Evolutionary conservation across 2,329 filamentous ascomycete species (phyloP), one percentile per base, ranked within the genome.

Genomic region (Ceratocystis diversiconidia): DNA sequence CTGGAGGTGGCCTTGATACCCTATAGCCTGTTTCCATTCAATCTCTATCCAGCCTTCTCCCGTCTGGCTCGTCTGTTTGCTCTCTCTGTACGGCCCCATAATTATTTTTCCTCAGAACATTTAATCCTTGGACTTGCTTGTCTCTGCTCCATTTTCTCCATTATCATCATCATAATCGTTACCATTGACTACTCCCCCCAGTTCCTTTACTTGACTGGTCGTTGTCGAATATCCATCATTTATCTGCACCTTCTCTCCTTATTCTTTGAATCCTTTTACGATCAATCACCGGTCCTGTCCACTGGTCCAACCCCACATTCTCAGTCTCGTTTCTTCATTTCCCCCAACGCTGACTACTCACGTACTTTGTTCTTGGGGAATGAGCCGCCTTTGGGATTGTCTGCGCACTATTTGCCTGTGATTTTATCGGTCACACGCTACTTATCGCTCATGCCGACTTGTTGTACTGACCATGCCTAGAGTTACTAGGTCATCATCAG

Each of bases 401-500:
- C 44, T 30, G 43, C 61, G 61, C 41, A 62, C 61, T 32, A 30
- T 22, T 17, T 30, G 63, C 52, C 55, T 25, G 36, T 62, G 64
- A 65, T 62, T 65, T 46, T n/a, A 65, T 62, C 59, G 44, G 57
- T 62, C 46, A 60, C 30, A 65, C 44, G 44, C 64, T 60, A 30
- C 61, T n/a, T 17, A 46, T 48, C 30, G 25, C 28, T 19, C 43
- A 41, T 62, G 43, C 43, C 59, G 17, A 46, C 59, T 43, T 22
- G 59, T 41, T 25, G 41, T 62, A 62, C 65, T 67, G 65, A 67
- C 65, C 60, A 67, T 67, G 66, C 80, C 86, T 84, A 96, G 92
- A 89, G 86, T 94, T 73, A 96, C 92, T 82, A 90, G 92, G 81
- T 94, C 92, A 73, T 88, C 92, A 77, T 88, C 92, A 77, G 88